These are phyloP conservation scores for Psilocybe tampanensis DNA, from an alignment of 768 basidiomycete genomes.

Conservation along the genomic window DNA sequence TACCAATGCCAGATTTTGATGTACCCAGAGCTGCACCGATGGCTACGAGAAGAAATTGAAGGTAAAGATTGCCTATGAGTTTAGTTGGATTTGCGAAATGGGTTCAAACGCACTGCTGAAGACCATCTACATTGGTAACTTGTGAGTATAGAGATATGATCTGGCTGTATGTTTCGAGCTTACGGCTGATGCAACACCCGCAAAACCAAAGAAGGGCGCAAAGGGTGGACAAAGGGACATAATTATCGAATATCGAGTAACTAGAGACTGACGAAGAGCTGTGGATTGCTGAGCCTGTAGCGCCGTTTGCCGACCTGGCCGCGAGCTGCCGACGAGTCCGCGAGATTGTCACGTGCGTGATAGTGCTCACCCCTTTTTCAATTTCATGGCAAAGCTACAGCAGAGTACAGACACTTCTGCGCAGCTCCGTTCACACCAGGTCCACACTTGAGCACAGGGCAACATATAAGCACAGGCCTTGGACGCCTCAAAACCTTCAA, in stretches of 20 bases:
- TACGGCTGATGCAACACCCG: slow-evolving; percentile 92
- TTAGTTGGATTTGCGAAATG: background rate
- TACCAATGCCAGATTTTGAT: slow-evolving; percentile 95
- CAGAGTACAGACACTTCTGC: background rate
- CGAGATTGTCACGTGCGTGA: too few species aligned
- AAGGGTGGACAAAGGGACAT: slow-evolving; percentile 87
- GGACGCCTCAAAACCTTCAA: background rate
- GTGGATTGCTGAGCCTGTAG: too few species aligned
- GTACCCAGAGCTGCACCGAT: slow-evolving; percentile 96
- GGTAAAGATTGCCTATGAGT: background rate
- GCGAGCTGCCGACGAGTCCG: too few species aligned
- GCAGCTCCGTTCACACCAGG: background rate
- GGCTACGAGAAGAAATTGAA: slow-evolving; percentile 46
- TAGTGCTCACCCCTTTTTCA: too few species aligned
- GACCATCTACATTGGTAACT: slow-evolving; percentile 69
- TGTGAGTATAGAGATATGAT: background rate
- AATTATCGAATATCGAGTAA: background rate
- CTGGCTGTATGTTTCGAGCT: slow-evolving; percentile 27
- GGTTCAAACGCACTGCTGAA: slow-evolving; percentile 84
- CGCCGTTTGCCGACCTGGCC: too few species aligned
- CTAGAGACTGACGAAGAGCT: too few species aligned
- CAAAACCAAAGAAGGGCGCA: slow-evolving; percentile 98
- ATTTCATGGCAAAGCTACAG: too few species aligned
- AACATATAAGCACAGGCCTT: too few species aligned
- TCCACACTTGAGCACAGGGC: background rate